These are phyloP conservation scores for Pythium plurisporium DNA, from an alignment of 352 stramenopile genomes.

Conservation along the genomic window DNA sequence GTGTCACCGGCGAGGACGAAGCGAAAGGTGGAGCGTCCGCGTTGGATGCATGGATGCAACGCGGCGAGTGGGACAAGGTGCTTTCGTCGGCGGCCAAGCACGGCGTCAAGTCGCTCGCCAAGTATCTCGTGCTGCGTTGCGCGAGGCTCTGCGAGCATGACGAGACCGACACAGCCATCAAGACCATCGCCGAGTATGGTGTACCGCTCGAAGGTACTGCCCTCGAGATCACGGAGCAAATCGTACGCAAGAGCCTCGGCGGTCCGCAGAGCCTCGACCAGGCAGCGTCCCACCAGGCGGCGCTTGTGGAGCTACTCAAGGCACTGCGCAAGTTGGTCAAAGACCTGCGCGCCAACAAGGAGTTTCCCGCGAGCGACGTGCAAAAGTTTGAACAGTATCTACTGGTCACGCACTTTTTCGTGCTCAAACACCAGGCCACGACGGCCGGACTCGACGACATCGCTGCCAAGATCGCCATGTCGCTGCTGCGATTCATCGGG, in stretches of 20 bases:
- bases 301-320: conserved; percentile 60
- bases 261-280: conserved; percentile 41
- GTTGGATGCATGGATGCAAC: conserved; percentile 90
- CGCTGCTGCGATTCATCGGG: conserved; percentile 85
- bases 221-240: conserved; percentile 48
- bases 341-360: conserved; percentile 55
- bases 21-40: conserved; percentile 35
- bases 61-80: conserved; percentile 92
- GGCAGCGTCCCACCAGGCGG: conserved; percentile 35
- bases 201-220: conserved; percentile 57
- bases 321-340: conserved; percentile 59
- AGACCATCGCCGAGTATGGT: conserved; percentile 70
- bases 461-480: conserved; percentile 78
- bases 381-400: conserved; percentile 79
- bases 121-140: conserved; percentile 84
- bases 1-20: conserved; percentile 33
- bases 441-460: conserved; percentile 58
- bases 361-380: conserved; percentile 40
- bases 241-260: conserved; percentile 53
- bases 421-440: conserved; percentile 63
- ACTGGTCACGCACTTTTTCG: conserved; percentile 74
- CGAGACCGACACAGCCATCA: conserved; percentile 72
- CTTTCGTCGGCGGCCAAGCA: conserved; percentile 83
- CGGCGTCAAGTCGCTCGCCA: conserved; percentile 62
- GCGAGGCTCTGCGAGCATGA: conserved; percentile 65